These are phyloP conservation scores for Kodamaea anthophila DNA, from an alignment of 1,139 yeast genomes.

Conservation along the genomic window DNA sequence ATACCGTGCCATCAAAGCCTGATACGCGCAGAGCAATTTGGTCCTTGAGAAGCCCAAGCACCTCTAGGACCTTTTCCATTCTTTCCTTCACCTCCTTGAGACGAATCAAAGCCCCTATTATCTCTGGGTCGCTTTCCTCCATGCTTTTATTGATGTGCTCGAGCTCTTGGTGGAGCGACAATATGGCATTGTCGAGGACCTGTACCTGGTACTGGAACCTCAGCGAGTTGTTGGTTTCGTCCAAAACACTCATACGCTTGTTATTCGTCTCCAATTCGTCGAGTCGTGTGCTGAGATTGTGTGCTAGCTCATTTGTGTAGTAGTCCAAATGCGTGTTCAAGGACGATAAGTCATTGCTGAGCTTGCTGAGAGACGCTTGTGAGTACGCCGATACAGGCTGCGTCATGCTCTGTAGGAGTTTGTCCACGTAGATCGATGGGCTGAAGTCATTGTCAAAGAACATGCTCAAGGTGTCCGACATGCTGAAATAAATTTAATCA, in stretches of 20 bases:
- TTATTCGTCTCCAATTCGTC: conserved; percentile 30
- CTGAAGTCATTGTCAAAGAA: conserved; percentile 38
- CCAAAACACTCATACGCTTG: conserved; percentile 7
- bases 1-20: conserved; percentile 6
- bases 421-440: conserved; percentile 33
- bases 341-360: conserved; percentile 27
- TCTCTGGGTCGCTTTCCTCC: conserved; percentile 18
- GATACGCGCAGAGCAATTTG: conserved; percentile 2
- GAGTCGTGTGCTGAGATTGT: conserved; percentile 44
- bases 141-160: conserved; percentile 16
- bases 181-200: conserved; percentile 51
- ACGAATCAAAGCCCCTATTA: conserved; percentile 33
- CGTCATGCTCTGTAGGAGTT: conserved; percentile 26
- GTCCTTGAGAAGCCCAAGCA: conserved; percentile 26
- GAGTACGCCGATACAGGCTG: conserved; percentile 8
- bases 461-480: conserved; percentile 21
- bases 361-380: conserved; percentile 13
- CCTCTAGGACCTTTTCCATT: conserved; percentile 36
- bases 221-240: conserved; percentile 20
- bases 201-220: conserved; percentile 61
- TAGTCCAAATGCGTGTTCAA: conserved; percentile 56
- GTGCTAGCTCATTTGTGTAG: conserved; percentile 50
- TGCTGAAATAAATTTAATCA: no score
- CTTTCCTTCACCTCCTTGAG: conserved; percentile 41
- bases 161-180: conserved; percentile 48